Base-by-base conservation (phyloP, 1,139 yeast species). In the Keqinozyma sinolaborantium region DNA sequence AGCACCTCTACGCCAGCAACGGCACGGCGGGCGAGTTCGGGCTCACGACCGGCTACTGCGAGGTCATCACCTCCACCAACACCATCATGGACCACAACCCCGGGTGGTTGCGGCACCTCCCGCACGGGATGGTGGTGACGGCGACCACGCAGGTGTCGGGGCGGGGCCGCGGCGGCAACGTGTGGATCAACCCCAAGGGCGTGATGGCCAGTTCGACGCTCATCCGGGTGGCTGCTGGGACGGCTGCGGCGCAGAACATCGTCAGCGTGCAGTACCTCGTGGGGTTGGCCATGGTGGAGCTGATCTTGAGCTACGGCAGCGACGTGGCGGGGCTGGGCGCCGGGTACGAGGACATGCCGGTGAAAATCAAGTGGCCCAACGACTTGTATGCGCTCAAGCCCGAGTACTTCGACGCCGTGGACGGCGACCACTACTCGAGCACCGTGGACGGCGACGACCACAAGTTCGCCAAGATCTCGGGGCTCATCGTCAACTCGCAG, bases 331-430 rank as follows among this genome's bases (percentile, higher is more conserved):
- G 71, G 4, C 34, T 40, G 14, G 64, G 66, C 1, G 66, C 68
- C 0, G 88, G 86, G 0, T 84, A 79, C 51, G 79, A 77, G 24
- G 81, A 79, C 33, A 58, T 92, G 47, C 97, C 96, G 0, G 68
- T 90, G 8, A 73, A 77, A 35, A 73, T 94, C 40, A 94, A 94
- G 53, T 94, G 99, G 99, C 99, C 99, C 4, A 94, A 94, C 53
- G 99, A 94, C 56, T 65, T 92, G 11, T 94, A 86, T 52, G 77
- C 83, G 5, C 56, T 79, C 45, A 79, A 76, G 39, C 94, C 95
- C 0, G 79, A 78, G 32, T 75, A 63, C 39, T 64, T 60, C 46
- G 45, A 45, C 31, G 36, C 34, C 10, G 29, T 64, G 8, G 30
- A 41, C 10, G 65, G 60, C 38, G 68, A 54, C 29, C 48, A 57